These are phyloP conservation scores for grape (Vitis vinifera) DNA, from an alignment of 164 flowering plant species.

Conservation along the genomic window ASM3070453v1 NC_081814.1:6806501-6807000, in stretches of 20 bases:
- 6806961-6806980: conserved; percentile 22
- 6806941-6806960: conserved; percentile 22
- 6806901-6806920: conserved; percentile 30
- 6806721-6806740: conserved; percentile 31
- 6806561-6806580: not conserved
- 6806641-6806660: conserved; percentile 33
- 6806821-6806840: conserved; percentile 35
- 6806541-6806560: not conserved
- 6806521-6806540: not conserved
- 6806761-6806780: conserved; percentile 27
- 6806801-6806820: conserved; percentile 22
- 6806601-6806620: conserved; percentile 34
- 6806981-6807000: conserved; percentile 32
- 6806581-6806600: conserved; percentile 25
- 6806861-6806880: conserved; percentile 51
- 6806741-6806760: conserved; percentile 34
- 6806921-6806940: conserved; percentile 29
- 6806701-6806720: conserved; percentile 28
- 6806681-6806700: conserved; percentile 33
- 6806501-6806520: not conserved
- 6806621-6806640: conserved; percentile 25
- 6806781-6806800: conserved; percentile 19
- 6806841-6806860: conserved; percentile 36
- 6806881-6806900: conserved; percentile 30
- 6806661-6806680: conserved; percentile 23